Base-by-base conservation (phyloP, 208 protist genomes). In the Wallacemonas sp. region DNA sequence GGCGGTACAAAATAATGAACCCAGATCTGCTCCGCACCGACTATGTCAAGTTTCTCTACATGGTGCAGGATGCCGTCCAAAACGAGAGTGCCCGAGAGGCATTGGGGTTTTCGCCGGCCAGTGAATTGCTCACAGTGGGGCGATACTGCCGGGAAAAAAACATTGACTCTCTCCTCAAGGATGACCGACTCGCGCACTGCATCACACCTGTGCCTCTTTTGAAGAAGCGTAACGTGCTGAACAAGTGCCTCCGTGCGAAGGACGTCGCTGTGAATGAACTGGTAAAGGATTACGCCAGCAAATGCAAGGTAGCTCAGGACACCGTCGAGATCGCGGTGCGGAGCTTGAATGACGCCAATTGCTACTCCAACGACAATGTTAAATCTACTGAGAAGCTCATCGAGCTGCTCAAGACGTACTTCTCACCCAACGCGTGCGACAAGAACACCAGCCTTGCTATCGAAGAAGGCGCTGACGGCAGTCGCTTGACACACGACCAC, bases 1-100 rank as follows among this genome's bases (percentile, higher is more conserved):
- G 95, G 36, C 80, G 95, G 38, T 96, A 96, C 65, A 98, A 98
- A 68, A 97, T 97, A 54, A 97, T 97, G 93, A 98, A 98, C 72
- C 93, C 93, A 1, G 95, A 98, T 68, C 74, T 95, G 73, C 86
- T 98, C 67, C 88, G 95, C 42, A 91, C 81, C 36, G 89, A 95
- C 64, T 98, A 98, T 65, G 91, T 93, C 26, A 97, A 97, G 75
- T 93, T 97, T 28, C 75, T 97, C 26, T 97, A 94, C 68, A 91
- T 96, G 84, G 76, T 97, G 53, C 91, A 96, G 61, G 92, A 97
- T 62, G 87, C 88, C 6, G 86, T 92, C 58, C 80, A 92, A 75
- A 87, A 79, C 39, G 73, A 85, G 39, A 75, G 78, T 69, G 76
- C 80, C 0, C 64, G 70, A 8, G 90, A 97, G 34, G 77, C 80